Evolutionary conservation across 345 rosid species (phyloP), one percentile per base, ranked within the genome.

Genomic region (Bruguiera sexangula): DNA sequence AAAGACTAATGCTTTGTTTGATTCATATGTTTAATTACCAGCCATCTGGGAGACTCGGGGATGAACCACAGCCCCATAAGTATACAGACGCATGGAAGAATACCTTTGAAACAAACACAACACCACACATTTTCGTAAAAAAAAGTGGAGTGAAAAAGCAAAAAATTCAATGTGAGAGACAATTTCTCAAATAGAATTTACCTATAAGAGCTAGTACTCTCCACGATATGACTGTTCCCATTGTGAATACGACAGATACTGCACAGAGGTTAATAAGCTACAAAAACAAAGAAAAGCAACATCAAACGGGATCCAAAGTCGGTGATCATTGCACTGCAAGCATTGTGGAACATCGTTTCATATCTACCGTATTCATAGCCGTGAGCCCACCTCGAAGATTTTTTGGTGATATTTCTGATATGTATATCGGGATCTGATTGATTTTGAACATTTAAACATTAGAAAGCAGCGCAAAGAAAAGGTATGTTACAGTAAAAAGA

Each of bases 21-120:
- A 60, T 60, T 5, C 6, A 21, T 20, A 24, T 48, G 37, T n/a
- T 36, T 24, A 29, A 74, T 82, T 81, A 89, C 97, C 86, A 89
- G 92, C 97, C 97, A 92, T 77, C 97, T 84, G 0, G 96, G 97
- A 8, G 97, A 89, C 63, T 89, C 96, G 0, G 97, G 97, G 34
- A 92, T 71, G 63, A 89, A 85, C 68, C 60, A 80, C 20, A 89
- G 80, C 22, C 97, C 93, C 68, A 76, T 63, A 63, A 88, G 82
- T 81, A 86, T 77, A 60, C 83, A 54, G 43, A 85, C 51, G 78
- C 96, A 92, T 0, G 97, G 96, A 54, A 81, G 67, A 65, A 88
- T 74, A 58, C 96, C 97, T 92, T 65, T 69, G 70, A 31, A 60
- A 59, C 71, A 64, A 69, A 65, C 34, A 62, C 51, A 71, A 54